A percentile compares a stretch with the other conserved stretches of the same genome.
phyloP scores from a whole-genome alignment of 106 monocot species.

The Chionographis japonica region DNA sequence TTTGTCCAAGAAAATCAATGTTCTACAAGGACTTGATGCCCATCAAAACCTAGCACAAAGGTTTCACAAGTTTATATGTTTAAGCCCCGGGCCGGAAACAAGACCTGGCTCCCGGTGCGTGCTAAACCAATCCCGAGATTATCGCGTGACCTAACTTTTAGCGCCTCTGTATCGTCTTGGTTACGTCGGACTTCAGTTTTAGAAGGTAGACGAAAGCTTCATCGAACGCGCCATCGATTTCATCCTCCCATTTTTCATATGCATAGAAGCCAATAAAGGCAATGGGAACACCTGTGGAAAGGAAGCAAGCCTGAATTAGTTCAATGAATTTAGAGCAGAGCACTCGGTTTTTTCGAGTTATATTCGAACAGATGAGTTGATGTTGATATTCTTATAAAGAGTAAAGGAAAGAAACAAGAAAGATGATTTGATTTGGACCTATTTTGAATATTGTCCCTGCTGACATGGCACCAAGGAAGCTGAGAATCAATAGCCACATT shows the following conservation, averaged over 20 bases:
- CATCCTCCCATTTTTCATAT: constrained; percentile 76
- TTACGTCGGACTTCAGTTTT: constrained; percentile 19
- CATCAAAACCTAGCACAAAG: no score
- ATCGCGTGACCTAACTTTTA: not conserved
- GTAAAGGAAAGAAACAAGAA: not conserved
- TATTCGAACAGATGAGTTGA: not conserved
- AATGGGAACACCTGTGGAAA: constrained; percentile 40
- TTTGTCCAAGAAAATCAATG: no score
- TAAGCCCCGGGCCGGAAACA: no score
- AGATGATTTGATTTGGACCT: constrained; percentile 27
- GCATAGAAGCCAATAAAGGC: constrained; percentile 34
- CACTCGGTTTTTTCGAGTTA: no score
- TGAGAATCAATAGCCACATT: constrained; percentile 30
- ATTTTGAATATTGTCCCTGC: constrained; percentile 39
- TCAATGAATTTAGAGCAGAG: no score
- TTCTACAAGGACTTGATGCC: no score
- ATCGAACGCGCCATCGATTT: constrained; percentile 35
- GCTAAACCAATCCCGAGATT: not conserved
- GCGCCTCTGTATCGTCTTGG: constrained; percentile 7
- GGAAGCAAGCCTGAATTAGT: not conserved
- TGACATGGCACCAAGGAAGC: constrained; percentile 47
- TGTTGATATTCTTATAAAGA: not conserved
- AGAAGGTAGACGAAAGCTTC: constrained; percentile 1
- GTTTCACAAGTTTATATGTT: no score
- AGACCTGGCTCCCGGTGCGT: no score